Percentiles rank a stretch among this genome's conserved stretches.
These are phyloP conservation scores for Monosporozyma solicola DNA, from an alignment of 805 yeast genomes.

Conservation along the genomic window DNA sequence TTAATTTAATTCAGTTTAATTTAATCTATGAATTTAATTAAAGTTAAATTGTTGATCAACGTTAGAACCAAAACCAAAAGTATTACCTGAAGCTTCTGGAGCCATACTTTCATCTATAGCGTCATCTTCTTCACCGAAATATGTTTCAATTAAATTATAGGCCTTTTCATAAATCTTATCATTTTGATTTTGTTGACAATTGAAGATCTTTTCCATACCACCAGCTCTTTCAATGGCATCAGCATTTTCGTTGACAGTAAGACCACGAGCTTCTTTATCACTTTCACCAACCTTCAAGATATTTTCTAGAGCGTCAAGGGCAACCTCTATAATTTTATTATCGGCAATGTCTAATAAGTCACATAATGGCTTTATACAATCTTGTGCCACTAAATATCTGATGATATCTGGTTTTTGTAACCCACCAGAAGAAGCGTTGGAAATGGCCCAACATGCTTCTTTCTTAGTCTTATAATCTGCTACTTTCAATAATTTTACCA, in stretches of 20 bases:
- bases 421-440: slow-evolving; percentile 96
- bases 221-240: slow-evolving; percentile 95
- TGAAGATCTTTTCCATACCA: slow-evolving; percentile 92
- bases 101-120: slow-evolving; percentile 67
- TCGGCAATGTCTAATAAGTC: slow-evolving; percentile 85
- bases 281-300: slow-evolving; percentile 89
- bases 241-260: slow-evolving; percentile 75
- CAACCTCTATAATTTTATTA: slow-evolving; percentile 84
- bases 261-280: slow-evolving; percentile 70
- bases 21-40: slow-evolving; percentile 8
- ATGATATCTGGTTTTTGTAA: slow-evolving; percentile 86
- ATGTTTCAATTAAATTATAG: slow-evolving; percentile 79
- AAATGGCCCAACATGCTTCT: slow-evolving; percentile 99
- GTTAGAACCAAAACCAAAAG: slow-evolving; percentile 79
- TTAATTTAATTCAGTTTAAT: too few relatives aligned
- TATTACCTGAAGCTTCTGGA: slow-evolving; percentile 69
- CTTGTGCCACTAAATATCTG: slow-evolving; percentile 85
- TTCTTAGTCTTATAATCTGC: slow-evolving; percentile 95
- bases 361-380: slow-evolving; percentile 94
- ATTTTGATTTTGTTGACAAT: slow-evolving; percentile 85
- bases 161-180: slow-evolving; percentile 91
- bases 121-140: slow-evolving; percentile 76
- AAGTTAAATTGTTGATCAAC: slow-evolving; percentile 40
- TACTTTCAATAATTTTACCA: slow-evolving; percentile 64
- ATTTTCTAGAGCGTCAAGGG: slow-evolving; percentile 90